phyloP scores from a whole-genome alignment of 345 rosid species.

The Gossypium anomalum region DNA sequence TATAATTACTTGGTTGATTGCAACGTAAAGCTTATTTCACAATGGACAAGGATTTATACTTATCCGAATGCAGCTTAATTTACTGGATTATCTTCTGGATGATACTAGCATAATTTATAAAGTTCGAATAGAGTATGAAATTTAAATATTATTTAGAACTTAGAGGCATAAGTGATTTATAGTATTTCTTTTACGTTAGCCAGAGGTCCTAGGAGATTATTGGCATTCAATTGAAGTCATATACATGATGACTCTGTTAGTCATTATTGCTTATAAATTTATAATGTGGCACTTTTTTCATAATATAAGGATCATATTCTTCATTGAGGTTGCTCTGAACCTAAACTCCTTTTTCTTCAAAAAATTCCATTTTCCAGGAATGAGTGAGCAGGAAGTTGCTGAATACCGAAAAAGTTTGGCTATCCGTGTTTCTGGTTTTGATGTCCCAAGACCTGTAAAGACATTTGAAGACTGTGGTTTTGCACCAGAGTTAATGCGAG shows the following conservation, averaged over 20 bases:
- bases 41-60: no score
- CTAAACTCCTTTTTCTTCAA: not conserved
- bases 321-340: not conserved
- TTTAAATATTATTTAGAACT: not conserved
- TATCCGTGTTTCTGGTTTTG: conserved; percentile 91
- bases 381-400: conserved; percentile 72
- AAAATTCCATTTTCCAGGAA: not conserved
- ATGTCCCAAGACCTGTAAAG: conserved; percentile 77
- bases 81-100: not conserved
- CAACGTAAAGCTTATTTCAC: no score
- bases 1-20: not conserved
- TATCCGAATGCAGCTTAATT: not conserved
- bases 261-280: no score
- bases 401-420: conserved; percentile 69
- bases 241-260: no score
- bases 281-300: not conserved
- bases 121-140: not conserved
- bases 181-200: not conserved
- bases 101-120: not conserved
- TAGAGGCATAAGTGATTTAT: not conserved
- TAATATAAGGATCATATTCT: not conserved
- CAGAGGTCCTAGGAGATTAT: not conserved
- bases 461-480: conserved; percentile 87
- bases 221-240: not conserved
- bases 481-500: conserved; percentile 65